Evolutionary conservation across 2,329 filamentous ascomycete genomes (phyloP), one percentile per base, ranked within the genome.

Genomic region (Penicillium nordicum): DNA sequence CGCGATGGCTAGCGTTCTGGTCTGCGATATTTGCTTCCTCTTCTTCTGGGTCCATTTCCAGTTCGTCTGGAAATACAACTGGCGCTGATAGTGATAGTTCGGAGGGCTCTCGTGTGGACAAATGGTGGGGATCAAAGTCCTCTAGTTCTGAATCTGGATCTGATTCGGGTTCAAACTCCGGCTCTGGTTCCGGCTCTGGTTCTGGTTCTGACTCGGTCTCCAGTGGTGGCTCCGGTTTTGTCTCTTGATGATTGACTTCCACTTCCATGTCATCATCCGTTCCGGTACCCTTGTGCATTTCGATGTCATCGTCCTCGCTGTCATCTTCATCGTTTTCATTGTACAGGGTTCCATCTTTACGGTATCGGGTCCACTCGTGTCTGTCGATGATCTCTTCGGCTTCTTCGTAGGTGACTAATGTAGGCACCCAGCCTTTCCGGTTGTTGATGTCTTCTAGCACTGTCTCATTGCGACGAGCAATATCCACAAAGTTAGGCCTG

Each of bases 401-500:
- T 64, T 78, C 69, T 60, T 76, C 68, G 62, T 79, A 76, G 48
- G 65, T 66, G 16, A 65, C 41, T 21, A 34, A 12, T n/a, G 34
- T 51, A 9, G 55, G 34, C 14, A 52, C 53, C 58, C 61, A 71
- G 18, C 64, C 69, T 44, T 74, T 73, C 25, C 64, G 65, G 34
- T 70, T 66, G 2, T 63, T 60, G 10, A 70, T 65, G 49, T 79
- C 72, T 44, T 77, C 75, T 3, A 88, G 80, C 14, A 77, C 67
- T 5, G 88, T 63, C 9, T 75, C 73, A 62, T 79, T 82, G 57
- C 83, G 78, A 57, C 81, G 76, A 1, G 84, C 76, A 7, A 79
- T 72, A 3, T 69, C 72, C 82, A 85, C 87, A 53, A 81, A 82
- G 4, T 78, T 68, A 21, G 72, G 69, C 7, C 73, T 72, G 55